Conservation (phyloP, 2,329 filamentous ascomycete species). For the Cladophialophora chaetospira region DNA sequence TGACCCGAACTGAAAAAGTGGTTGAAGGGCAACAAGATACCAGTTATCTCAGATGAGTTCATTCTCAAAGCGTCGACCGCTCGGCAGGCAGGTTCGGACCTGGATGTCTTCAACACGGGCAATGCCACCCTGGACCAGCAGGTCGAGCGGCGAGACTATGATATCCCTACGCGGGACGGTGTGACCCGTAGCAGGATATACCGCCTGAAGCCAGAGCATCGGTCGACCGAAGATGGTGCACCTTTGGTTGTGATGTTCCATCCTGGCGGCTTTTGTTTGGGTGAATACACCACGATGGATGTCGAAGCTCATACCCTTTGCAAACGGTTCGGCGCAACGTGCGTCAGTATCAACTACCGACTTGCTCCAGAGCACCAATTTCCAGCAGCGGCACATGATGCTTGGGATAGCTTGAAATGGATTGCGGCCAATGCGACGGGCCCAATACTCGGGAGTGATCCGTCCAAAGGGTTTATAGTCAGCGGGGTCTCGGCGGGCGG, state of each 20-base stretch:
- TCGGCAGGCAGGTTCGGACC: too few species aligned
- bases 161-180: too few species aligned
- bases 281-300: slow-evolving; percentile 25
- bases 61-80: too few species aligned
- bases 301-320: slow-evolving; percentile 18
- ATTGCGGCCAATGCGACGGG: slow-evolving; percentile 40
- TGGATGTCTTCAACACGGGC: too few species aligned
- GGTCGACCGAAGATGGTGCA: neutral
- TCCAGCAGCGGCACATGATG: slow-evolving; percentile 33
- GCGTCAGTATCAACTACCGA: slow-evolving; percentile 16
- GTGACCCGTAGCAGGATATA: too few species aligned
- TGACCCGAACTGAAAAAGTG: too few species aligned
- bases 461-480: neutral
- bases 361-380: slow-evolving; percentile 27
- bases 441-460: neutral
- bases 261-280: slow-evolving; percentile 33
- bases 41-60: too few species aligned
- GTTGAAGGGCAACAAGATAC: too few species aligned
- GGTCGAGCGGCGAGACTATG: too few species aligned
- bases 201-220: too few species aligned
- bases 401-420: slow-evolving; percentile 26
- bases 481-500: neutral
- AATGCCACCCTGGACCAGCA: too few species aligned
- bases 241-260: slow-evolving; percentile 31
- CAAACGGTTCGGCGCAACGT: slow-evolving; percentile 18